These are phyloP conservation scores for Monotropa hypopitys DNA, from an alignment of 179 eudicot genomes.

Conservation along the genomic window DNA sequence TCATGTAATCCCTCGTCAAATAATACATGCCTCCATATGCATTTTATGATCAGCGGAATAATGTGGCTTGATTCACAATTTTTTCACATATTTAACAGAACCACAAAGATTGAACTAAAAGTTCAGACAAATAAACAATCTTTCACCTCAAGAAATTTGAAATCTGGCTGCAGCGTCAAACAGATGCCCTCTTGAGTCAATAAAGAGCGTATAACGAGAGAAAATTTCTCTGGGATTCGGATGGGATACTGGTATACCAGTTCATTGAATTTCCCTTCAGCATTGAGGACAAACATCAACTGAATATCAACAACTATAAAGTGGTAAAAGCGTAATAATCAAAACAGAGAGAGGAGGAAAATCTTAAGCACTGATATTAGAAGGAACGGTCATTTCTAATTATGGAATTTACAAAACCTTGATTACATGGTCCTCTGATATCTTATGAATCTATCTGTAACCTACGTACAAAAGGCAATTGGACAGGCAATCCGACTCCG, in stretches of 20 bases:
- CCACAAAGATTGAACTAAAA: neutral
- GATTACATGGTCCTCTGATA: neutral
- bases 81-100: neutral
- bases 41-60: neutral
- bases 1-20: neutral
- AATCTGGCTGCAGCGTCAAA: slow-evolving; percentile 77
- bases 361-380: neutral
- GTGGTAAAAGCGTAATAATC: neutral
- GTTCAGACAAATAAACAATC: neutral
- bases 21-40: neutral
- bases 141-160: slow-evolving; percentile 92
- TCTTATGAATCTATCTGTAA: too few species aligned
- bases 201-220: slow-evolving; percentile 91
- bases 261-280: slow-evolving; percentile 91
- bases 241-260: slow-evolving; percentile 94
- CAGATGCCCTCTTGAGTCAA: slow-evolving; percentile 99
- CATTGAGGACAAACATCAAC: slow-evolving; percentile 6
- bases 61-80: neutral
- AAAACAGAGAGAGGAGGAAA: neutral
- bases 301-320: neutral
- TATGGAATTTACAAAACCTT: neutral
- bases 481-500: too few species aligned
- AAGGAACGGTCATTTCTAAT: neutral
- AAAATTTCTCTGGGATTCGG: slow-evolving; percentile 95
- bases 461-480: too few species aligned